phyloP scores from a whole-genome alignment of 1,139 yeast genomes.

The Nadsonia starkeyi-henricii region DNA sequence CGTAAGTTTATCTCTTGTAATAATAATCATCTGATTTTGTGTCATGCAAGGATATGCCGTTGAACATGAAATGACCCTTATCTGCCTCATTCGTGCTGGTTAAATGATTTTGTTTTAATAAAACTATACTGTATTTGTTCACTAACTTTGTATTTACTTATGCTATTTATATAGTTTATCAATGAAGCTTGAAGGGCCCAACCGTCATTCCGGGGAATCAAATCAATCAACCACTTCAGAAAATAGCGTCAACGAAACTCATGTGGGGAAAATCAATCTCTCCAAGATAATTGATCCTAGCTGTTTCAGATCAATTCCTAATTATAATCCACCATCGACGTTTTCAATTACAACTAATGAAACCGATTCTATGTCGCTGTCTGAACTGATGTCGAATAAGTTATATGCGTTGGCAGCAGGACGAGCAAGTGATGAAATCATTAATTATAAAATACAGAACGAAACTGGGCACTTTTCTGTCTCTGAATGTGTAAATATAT shows the following conservation, averaged over 20 bases:
- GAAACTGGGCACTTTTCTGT: neutral
- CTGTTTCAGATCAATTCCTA: neutral
- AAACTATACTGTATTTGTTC: too few species aligned
- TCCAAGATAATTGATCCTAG: neutral
- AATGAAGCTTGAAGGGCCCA: neutral
- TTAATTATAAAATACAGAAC: neutral
- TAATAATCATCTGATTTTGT: too few species aligned
- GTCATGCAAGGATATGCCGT: too few species aligned
- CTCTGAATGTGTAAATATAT: neutral
- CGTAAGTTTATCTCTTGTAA: too few species aligned
- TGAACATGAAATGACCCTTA: too few species aligned
- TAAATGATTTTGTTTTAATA: too few species aligned
- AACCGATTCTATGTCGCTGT: neutral
- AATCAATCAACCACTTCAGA: too few species aligned
- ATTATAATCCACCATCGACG: neutral
- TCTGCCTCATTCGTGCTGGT: too few species aligned
- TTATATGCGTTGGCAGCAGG: neutral
- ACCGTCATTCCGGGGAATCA: neutral
- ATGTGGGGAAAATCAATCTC: neutral
- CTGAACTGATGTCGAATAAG: neutral
- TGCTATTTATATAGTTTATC: too few species aligned
- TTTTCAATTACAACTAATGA: neutral
- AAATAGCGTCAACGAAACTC: too few species aligned
- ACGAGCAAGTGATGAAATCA: neutral
- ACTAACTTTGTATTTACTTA: too few species aligned